Conservation (phyloP, 371 early-diverging fungal genomes). For the Mortierella sp. region DNA sequence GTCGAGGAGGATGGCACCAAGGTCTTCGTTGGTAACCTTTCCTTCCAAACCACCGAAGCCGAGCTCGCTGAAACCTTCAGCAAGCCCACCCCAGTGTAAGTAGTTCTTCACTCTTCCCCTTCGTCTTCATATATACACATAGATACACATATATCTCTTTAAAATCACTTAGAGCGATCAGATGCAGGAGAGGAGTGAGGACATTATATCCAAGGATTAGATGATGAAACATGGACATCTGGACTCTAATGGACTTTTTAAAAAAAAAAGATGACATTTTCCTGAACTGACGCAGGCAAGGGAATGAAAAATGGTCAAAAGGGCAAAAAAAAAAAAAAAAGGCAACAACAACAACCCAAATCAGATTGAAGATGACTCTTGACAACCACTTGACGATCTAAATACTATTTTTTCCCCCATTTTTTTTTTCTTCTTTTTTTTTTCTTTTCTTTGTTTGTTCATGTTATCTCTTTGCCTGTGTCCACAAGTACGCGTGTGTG, state of each 20-base stretch:
- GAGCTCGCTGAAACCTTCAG: conserved; percentile 83
- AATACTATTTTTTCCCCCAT: too few species aligned
- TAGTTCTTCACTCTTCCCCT: conserved; percentile 17
- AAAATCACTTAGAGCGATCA: background rate
- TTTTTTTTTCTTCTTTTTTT: too few species aligned
- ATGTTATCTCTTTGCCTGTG: too few species aligned
- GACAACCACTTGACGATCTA: too few species aligned
- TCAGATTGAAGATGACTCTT: background rate
- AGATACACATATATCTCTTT: background rate
- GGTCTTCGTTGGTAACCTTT: conserved; percentile 96
- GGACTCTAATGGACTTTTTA: background rate
- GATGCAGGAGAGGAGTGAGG: background rate
- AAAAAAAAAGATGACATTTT: background rate
- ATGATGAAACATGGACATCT: conserved; percentile 2
- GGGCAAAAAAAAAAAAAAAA: background rate
- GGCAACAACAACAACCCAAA: background rate
- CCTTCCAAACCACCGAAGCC: conserved; percentile 85
- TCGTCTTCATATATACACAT: background rate
- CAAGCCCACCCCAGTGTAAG: conserved; percentile 82
- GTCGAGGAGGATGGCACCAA: conserved; percentile 72
- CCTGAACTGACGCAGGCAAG: background rate
- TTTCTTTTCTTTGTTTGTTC: too few species aligned
- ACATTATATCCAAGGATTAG: conserved; percentile 2
- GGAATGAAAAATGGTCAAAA: too few species aligned
- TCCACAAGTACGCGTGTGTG: too few species aligned